These are phyloP conservation scores for Pezicula neosporulosa DNA, from an alignment of 2,329 filamentous ascomycete genomes.

Conservation along the genomic window DNA sequence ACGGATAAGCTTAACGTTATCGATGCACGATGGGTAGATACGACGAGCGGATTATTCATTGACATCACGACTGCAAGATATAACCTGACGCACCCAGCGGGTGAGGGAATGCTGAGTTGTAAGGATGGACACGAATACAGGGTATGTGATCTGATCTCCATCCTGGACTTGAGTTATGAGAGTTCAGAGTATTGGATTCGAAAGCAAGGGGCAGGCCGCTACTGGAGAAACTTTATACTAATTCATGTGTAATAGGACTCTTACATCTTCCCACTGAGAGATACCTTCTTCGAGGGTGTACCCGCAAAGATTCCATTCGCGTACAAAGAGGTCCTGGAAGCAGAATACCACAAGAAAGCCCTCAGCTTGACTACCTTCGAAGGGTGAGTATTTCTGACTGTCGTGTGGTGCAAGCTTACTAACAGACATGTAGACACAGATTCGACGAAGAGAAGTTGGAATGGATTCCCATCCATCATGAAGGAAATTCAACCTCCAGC, in stretches of 20 bases:
- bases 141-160: slow-evolving; percentile 26
- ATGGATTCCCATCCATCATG: slow-evolving; percentile 26
- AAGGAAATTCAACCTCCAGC: slow-evolving; percentile 4
- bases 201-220: background rate
- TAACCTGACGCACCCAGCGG: slow-evolving; percentile 34
- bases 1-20: slow-evolving; percentile 74
- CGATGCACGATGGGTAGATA: slow-evolving; percentile 81
- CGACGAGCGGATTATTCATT: slow-evolving; percentile 72
- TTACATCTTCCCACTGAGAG: slow-evolving; percentile 66
- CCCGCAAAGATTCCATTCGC: slow-evolving; percentile 62
- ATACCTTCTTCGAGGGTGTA: slow-evolving; percentile 65
- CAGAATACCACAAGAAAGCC: slow-evolving; percentile 53
- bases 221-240: background rate
- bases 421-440: slow-evolving; percentile 30
- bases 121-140: slow-evolving; percentile 49
- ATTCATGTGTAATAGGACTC: slow-evolving; percentile 36
- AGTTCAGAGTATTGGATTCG: background rate
- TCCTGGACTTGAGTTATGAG: no score
- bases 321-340: slow-evolving; percentile 54
- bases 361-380: slow-evolving; percentile 49
- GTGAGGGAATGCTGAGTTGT: slow-evolving; percentile 42
- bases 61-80: slow-evolving; percentile 73
- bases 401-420: background rate
- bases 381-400: slow-evolving; percentile 36
- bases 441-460: slow-evolving; percentile 37